Conservation (phyloP, 1,284 basidiomycete genomes). For the Anthracocystis walkeri region DNA sequence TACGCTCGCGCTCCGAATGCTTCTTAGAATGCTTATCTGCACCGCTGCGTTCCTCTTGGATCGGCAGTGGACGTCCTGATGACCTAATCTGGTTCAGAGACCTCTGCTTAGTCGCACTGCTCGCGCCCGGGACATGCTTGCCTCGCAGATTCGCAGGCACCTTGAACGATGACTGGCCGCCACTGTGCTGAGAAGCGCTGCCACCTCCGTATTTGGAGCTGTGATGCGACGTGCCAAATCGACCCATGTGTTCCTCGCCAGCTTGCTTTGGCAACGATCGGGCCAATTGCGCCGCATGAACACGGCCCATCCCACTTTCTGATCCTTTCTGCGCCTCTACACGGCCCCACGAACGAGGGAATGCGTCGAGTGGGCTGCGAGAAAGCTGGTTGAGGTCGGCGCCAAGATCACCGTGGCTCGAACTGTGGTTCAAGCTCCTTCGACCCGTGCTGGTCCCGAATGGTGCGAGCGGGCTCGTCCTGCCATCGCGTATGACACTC, state of each 20-base stretch:
- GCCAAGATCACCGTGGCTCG: constrained; percentile 43
- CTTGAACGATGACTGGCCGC: constrained; percentile 43
- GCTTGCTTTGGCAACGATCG: constrained; percentile 44
- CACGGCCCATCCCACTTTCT: constrained; percentile 5
- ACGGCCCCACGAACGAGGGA: constrained; percentile 27
- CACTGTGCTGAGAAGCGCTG: constrained; percentile 42
- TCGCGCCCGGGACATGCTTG: constrained; percentile 12
- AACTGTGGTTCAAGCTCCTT: constrained; percentile 43
- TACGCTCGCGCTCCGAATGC: constrained; percentile 22
- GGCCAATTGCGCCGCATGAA: constrained; percentile 21
- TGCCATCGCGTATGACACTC: constrained; percentile 34
- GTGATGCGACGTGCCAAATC: constrained; percentile 31
- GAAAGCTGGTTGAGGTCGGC: constrained; percentile 31
- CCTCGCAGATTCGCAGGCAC: constrained; percentile 21
- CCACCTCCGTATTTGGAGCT: constrained; percentile 29
- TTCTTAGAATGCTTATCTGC: constrained; percentile 17
- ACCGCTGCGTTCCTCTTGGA: constrained; percentile 32
- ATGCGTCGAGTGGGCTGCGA: constrained; percentile 21
- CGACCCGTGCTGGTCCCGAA: constrained; percentile 32
- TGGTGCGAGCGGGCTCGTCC: constrained; percentile 31
- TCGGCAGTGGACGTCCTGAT: constrained; percentile 31
- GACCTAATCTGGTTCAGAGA: constrained; percentile 13
- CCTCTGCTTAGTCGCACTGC: constrained; percentile 13
- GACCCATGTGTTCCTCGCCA: constrained; percentile 5
- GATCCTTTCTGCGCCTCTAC: constrained; percentile 16